A percentile compares a stretch with the other conserved stretches of the same genome.
Conservation (phyloP, 2,329 filamentous ascomycete genomes). For the Aspergillus tamarii region DNA sequence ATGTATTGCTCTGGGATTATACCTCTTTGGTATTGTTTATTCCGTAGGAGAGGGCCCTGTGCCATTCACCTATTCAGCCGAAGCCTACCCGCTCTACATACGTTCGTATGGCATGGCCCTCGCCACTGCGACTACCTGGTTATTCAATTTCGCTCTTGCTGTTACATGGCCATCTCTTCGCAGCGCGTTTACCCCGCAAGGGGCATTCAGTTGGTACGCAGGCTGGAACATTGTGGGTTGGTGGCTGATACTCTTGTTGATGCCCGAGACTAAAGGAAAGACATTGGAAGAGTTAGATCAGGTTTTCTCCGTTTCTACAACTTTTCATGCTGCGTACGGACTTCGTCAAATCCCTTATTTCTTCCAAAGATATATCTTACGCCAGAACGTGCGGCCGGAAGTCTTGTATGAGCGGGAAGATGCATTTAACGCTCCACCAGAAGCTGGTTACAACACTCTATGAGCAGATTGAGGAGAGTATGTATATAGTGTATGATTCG, state of each 20-base stretch:
- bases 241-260: constrained; percentile 15
- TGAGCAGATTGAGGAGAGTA: neutral
- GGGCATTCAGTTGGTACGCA: constrained; percentile 57
- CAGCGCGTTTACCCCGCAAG: constrained; percentile 52
- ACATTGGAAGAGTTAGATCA: constrained; percentile 55
- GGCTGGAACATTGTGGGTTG: constrained; percentile 48
- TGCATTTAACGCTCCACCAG: constrained; percentile 15
- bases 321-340: constrained; percentile 45
- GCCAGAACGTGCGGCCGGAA: constrained; percentile 44
- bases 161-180: constrained; percentile 58
- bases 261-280: constrained; percentile 47
- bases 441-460: constrained; percentile 28
- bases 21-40: constrained; percentile 49
- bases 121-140: constrained; percentile 65
- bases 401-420: constrained; percentile 42
- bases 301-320: constrained; percentile 58
- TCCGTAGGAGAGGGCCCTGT: constrained; percentile 66
- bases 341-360: constrained; percentile 43
- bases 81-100: constrained; percentile 67
- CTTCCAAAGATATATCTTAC: constrained; percentile 38
- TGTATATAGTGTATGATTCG: neutral
- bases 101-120: constrained; percentile 65
- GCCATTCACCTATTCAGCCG: constrained; percentile 69
- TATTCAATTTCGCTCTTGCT: constrained; percentile 59
- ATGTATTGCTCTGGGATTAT: constrained; percentile 48